Conservation (phyloP, 768 basidiomycete species). For the Rubroboletus pulcherrimus region DNA sequence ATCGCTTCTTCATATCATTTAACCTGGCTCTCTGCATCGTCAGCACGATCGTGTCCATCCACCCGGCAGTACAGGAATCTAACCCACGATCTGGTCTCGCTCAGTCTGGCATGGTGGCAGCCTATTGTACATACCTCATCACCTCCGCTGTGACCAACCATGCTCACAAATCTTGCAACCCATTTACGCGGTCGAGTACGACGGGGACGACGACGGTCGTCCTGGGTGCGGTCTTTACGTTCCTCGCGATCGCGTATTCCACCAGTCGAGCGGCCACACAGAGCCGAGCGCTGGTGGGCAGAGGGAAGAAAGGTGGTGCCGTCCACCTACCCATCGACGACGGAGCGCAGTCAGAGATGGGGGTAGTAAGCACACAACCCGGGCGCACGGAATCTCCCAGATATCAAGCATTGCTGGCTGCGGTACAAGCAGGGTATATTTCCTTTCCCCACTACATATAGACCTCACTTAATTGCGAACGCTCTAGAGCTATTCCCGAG, state of each 20-base stretch:
- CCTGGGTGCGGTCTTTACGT: slow-evolving; percentile 92
- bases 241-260: slow-evolving; percentile 97
- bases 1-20: slow-evolving; percentile 96
- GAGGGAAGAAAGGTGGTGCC: slow-evolving; percentile 55
- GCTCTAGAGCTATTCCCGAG: slow-evolving; percentile 78
- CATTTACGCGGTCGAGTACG: slow-evolving; percentile 63
- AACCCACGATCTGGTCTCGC: slow-evolving; percentile 95
- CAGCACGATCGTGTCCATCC: slow-evolving; percentile 78
- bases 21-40: slow-evolving; percentile 80
- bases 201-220: slow-evolving; percentile 85
- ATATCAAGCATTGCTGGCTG: slow-evolving; percentile 91
- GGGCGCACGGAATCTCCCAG: slow-evolving; percentile 79
- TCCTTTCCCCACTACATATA: slow-evolving; percentile 15
- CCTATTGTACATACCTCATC: slow-evolving; percentile 94
- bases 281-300: slow-evolving; percentile 84
- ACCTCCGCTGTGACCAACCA: slow-evolving; percentile 94
- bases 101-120: slow-evolving; percentile 95
- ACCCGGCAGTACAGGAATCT: slow-evolving; percentile 83
- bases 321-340: slow-evolving; percentile 61
- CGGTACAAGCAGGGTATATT: slow-evolving; percentile 87
- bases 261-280: slow-evolving; percentile 95
- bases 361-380: slow-evolving; percentile 81
- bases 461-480: not conserved
- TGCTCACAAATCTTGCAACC: slow-evolving; percentile 84
- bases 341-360: slow-evolving; percentile 61